These are phyloP conservation scores for Fagopyrum esculentum DNA, from an alignment of 148 eudicot genomes.

Conservation along the genomic window DNA sequence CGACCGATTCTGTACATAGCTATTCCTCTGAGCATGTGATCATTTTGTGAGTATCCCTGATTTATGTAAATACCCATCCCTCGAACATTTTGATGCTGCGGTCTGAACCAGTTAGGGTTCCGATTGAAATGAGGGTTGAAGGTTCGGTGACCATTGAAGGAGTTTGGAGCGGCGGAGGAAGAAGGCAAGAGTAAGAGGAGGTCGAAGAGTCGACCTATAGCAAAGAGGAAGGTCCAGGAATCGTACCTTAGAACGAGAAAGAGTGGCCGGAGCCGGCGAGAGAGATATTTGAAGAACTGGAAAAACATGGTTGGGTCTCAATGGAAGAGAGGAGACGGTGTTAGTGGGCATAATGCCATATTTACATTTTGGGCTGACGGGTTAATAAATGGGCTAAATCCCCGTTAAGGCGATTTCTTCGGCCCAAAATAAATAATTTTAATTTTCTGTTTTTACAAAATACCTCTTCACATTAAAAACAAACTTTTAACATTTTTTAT, in stretches of 20 bases:
- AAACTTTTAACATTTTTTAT: too few species aligned
- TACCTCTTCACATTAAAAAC: too few species aligned
- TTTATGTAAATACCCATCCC: constrained; percentile 12
- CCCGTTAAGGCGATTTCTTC: not conserved
- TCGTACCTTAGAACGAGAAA: constrained; percentile 28
- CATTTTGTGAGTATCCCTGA: constrained; percentile 19
- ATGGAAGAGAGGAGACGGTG: not conserved
- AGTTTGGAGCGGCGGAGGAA: constrained; percentile 20
- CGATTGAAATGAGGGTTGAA: constrained; percentile 16
- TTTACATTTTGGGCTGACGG: not conserved
- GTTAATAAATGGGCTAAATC: not conserved
- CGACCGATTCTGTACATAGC: constrained; percentile 23
- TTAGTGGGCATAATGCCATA: not conserved
- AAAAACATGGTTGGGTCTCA: not conserved
- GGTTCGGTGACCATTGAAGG: constrained; percentile 17
- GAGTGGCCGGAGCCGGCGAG: constrained; percentile 33
- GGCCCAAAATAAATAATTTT: too few species aligned
- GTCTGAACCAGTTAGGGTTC: constrained; percentile 22
- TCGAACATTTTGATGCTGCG: constrained; percentile 21
- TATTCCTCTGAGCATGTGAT: constrained; percentile 21
- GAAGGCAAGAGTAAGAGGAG: constrained; percentile 13
- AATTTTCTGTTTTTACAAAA: too few species aligned
- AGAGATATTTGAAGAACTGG: not conserved
- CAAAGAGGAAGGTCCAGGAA: constrained; percentile 18
- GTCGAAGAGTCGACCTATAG: not conserved